phyloP scores from a whole-genome alignment of 441 rosid genomes.

The Adansonia madagascariensis region DNA sequence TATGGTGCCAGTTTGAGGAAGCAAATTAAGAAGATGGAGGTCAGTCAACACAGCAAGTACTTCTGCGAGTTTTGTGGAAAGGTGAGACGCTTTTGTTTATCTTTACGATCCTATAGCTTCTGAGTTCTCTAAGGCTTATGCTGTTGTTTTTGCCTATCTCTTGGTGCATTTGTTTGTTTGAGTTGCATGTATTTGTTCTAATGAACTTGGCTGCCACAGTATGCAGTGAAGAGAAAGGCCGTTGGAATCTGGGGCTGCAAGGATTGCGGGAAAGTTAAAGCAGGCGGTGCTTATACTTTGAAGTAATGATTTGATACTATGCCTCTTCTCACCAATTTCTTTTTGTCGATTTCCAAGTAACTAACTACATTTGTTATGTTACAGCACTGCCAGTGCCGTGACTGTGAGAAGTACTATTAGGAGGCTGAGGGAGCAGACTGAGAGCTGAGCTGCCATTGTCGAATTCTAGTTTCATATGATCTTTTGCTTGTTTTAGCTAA shows the following conservation, averaged over 20 bases:
- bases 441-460: conserved; percentile 48
- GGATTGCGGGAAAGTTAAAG: conserved; percentile 84
- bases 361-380: conserved; percentile 13
- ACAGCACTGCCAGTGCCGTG: conserved; percentile 61
- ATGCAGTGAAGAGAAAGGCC: conserved; percentile 85
- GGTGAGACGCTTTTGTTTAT: conserved; percentile 28
- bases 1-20: conserved; percentile 88
- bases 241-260: conserved; percentile 95
- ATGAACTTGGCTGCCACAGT: conserved; percentile 40
- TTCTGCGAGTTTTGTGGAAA: conserved; percentile 89
- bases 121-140: not conserved
- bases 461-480: not conserved
- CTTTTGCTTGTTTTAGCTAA: not conserved
- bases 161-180: not conserved
- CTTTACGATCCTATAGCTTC: not conserved
- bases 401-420: conserved; percentile 78
- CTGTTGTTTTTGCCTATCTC: not conserved
- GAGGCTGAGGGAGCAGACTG: conserved; percentile 90
- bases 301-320: conserved; percentile 49
- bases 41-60: conserved; percentile 77
- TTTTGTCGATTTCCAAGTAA: not conserved
- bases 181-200: not conserved
- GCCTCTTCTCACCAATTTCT: not conserved
- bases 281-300: conserved; percentile 92
- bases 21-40: conserved; percentile 88